These are phyloP conservation scores for Sporothrix pseudoabietina DNA, from an alignment of 2,329 filamentous ascomycete species.

Conservation along the genomic window DNA sequence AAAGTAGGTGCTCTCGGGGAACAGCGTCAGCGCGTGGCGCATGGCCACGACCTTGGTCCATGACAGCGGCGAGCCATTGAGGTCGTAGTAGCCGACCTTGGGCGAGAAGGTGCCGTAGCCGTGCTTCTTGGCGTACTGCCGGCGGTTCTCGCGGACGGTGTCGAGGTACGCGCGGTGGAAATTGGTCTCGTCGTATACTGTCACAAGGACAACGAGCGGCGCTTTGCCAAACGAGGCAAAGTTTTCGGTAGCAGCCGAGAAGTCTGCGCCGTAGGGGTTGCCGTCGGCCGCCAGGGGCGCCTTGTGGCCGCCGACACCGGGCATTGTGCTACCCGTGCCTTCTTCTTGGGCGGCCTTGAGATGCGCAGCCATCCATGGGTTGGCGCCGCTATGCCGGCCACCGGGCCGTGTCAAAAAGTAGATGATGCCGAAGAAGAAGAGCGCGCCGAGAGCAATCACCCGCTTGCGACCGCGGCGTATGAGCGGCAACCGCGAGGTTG, in stretches of 20 bases:
- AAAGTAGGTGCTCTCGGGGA: conserved; percentile 75
- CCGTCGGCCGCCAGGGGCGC: background rate
- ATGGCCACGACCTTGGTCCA: conserved; percentile 84
- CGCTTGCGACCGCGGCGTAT: conserved; percentile 66
- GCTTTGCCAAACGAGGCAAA: conserved; percentile 56
- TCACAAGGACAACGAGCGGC: conserved; percentile 74
- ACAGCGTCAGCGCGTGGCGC: conserved; percentile 81
- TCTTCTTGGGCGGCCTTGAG: conserved; percentile 25
- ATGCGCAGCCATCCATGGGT: conserved; percentile 33
- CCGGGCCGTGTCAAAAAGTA: conserved; percentile 56
- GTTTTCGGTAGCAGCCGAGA: conserved; percentile 32
- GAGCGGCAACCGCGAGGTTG: conserved; percentile 50
- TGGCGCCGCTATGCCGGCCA: conserved; percentile 24
- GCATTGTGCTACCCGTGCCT: conserved; percentile 27
- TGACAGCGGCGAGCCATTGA: conserved; percentile 59
- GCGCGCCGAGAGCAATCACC: conserved; percentile 56
- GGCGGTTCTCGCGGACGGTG: conserved; percentile 77
- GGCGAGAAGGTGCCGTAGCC: conserved; percentile 87
- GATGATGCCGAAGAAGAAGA: conserved; percentile 60
- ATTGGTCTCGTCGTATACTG: conserved; percentile 70
- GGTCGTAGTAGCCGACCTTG: conserved; percentile 73
- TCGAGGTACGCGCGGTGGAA: conserved; percentile 69
- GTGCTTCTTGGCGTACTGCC: conserved; percentile 81
- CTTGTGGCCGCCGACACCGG: conserved; percentile 6
- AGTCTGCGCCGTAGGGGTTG: conserved; percentile 25